phyloP scores from a whole-genome alignment of 2,329 filamentous ascomycete genomes.

The Beauveria brongniartii region DNA sequence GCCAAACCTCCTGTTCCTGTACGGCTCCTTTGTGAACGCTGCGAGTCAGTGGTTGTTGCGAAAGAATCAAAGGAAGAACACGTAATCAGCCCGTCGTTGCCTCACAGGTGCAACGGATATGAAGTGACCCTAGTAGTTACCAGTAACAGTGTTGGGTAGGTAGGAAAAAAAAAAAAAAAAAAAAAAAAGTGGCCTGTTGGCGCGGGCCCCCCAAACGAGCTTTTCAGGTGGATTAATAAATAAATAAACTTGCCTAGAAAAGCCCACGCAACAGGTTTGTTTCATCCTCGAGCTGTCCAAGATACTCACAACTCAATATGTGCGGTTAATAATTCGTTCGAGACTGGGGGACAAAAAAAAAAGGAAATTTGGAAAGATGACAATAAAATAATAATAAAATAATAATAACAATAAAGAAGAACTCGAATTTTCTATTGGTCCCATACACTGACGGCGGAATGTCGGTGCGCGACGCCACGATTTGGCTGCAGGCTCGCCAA shows the following conservation, averaged over 20 bases:
- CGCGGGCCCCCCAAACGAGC: too few relatives aligned
- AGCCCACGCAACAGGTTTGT: conserved; percentile 52
- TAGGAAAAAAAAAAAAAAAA: too few relatives aligned
- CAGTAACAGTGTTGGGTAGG: too few relatives aligned
- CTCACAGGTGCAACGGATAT: conserved; percentile 43
- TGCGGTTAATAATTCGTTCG: too few relatives aligned
- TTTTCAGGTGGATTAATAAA: neutral
- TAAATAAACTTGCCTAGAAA: conserved; percentile 38
- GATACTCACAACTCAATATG: conserved; percentile 21
- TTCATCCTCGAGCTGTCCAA: conserved; percentile 32
- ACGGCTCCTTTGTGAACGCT: conserved; percentile 31
- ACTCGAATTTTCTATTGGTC: too few relatives aligned
- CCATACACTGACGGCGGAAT: conserved; percentile 47
- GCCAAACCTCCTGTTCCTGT: conserved; percentile 54
- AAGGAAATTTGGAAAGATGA: too few relatives aligned
- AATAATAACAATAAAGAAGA: too few relatives aligned
- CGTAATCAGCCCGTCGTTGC: conserved; percentile 18
- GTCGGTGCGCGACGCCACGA: conserved; percentile 46
- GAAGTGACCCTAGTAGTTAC: too few relatives aligned
- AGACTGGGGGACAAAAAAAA: neutral
- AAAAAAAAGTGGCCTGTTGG: too few relatives aligned
- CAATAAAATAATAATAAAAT: too few relatives aligned
- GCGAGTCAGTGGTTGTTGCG: too few relatives aligned
- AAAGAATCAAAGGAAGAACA: neutral
- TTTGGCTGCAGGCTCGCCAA: conserved; percentile 31